Conservation (phyloP, 805 yeast genomes). For the Limtongozyma cylindracea region DNA sequence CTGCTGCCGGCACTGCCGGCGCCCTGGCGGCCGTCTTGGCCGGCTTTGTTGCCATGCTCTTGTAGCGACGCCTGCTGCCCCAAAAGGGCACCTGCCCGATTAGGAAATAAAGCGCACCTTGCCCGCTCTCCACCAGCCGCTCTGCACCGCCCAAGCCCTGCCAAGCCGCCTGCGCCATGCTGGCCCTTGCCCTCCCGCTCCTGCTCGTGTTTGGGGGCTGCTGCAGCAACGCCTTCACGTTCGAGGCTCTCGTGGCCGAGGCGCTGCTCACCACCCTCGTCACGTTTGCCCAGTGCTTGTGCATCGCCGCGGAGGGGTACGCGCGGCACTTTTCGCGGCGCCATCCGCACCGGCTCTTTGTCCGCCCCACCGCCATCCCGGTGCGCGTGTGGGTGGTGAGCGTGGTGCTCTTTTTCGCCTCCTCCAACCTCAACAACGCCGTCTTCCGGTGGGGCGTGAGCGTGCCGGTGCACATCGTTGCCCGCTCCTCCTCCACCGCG, state of each 20-base stretch:
- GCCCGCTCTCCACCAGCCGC: too few relatives aligned
- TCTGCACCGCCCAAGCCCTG: too few relatives aligned
- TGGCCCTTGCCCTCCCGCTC: neutral
- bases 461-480: slow-evolving; percentile 40
- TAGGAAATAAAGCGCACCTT: too few relatives aligned
- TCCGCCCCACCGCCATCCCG: slow-evolving; percentile 14
- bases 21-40: too few relatives aligned
- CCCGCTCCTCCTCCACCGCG: slow-evolving; percentile 39
- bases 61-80: too few relatives aligned
- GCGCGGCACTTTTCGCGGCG: slow-evolving; percentile 3
- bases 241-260: slow-evolving; percentile 22
- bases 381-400: slow-evolving; percentile 15
- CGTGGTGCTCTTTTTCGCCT: slow-evolving; percentile 21
- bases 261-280: slow-evolving; percentile 17
- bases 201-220: slow-evolving; percentile 42
- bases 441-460: slow-evolving; percentile 32
- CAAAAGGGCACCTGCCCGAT: too few relatives aligned
- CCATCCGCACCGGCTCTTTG: slow-evolving; percentile 5
- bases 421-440: slow-evolving; percentile 27
- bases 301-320: slow-evolving; percentile 14
- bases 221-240: slow-evolving; percentile 39
- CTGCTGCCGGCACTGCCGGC: too few relatives aligned
- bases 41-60: too few relatives aligned
- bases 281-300: slow-evolving; percentile 31
- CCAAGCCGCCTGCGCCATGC: too few relatives aligned